These are phyloP conservation scores for Arabidopsis arenosa DNA, from an alignment of 345 rosid species.

Conservation along the genomic window DNA sequence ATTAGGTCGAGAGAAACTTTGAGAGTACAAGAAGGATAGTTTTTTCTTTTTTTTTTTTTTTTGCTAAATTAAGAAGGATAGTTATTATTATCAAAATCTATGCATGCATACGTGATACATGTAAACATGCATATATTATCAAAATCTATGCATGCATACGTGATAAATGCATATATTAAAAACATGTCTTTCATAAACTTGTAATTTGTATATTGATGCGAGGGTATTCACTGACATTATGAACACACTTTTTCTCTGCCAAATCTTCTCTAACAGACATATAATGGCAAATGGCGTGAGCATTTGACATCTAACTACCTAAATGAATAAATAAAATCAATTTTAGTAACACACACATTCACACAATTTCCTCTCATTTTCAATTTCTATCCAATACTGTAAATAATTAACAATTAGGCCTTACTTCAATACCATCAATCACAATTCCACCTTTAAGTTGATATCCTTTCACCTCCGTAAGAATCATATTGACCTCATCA, in stretches of 20 bases:
- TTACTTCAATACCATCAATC: constrained; percentile 53
- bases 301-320: background rate
- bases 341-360: too few species aligned
- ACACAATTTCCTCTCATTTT: background rate
- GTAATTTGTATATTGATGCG: background rate
- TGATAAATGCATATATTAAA: too few species aligned
- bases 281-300: background rate
- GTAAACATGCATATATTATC: too few species aligned
- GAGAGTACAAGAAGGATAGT: too few species aligned
- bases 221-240: background rate
- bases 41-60: too few species aligned
- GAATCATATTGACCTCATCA: constrained; percentile 44
- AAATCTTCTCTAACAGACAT: background rate
- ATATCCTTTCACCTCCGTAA: constrained; percentile 51
- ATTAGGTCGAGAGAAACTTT: too few species aligned
- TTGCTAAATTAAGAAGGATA: too few species aligned
- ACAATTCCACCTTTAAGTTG: constrained; percentile 62
- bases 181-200: too few species aligned
- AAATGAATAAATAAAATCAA: background rate
- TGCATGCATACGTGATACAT: too few species aligned
- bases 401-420: constrained; percentile 32
- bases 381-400: too few species aligned
- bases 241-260: background rate
- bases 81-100: too few species aligned
- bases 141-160: too few species aligned